Evolutionary conservation across 495 filamentous ascomycete species (phyloP).

Genomic region (Paragyromitra xinjiangensis): DNA sequence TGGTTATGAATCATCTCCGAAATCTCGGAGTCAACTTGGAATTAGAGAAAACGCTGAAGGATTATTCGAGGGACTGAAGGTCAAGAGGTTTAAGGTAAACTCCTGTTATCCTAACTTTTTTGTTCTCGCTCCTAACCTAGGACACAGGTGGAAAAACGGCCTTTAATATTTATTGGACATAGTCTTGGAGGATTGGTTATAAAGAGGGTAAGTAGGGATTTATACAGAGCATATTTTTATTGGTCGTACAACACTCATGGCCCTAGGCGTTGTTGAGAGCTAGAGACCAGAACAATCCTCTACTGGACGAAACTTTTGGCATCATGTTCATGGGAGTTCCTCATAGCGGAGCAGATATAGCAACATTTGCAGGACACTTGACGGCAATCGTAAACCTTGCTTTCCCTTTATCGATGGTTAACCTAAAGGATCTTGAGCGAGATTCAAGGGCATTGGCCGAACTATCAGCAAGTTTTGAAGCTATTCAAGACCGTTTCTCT

Average conservation of each 20-base stretch:
- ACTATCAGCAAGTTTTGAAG: slow-evolving; percentile 12
- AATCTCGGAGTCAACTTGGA: slow-evolving; percentile 5
- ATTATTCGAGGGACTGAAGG: slow-evolving; percentile 14
- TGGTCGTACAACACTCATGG: neutral
- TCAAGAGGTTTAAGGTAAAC: slow-evolving; percentile 5
- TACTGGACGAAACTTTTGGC: slow-evolving; percentile 15
- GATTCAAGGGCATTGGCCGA: slow-evolving; percentile 25
- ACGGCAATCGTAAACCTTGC: slow-evolving; percentile 7
- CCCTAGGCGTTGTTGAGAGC: slow-evolving; percentile 21
- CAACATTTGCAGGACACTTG: neutral
- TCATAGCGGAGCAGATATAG: slow-evolving; percentile 19
- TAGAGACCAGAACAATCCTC: neutral
- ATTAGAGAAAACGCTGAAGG: slow-evolving; percentile 16
- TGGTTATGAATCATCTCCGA: slow-evolving; percentile 47
- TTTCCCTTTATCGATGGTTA: slow-evolving; percentile 3
- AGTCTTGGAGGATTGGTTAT: slow-evolving; percentile 27
- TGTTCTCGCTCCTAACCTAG: too few species aligned
- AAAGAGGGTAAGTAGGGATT: slow-evolving; percentile 6
- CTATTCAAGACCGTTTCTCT: slow-evolving; percentile 18
- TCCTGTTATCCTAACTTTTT: neutral
- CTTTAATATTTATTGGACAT: slow-evolving; percentile 28
- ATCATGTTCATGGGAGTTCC: slow-evolving; percentile 28
- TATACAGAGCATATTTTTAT: neutral
- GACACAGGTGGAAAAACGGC: slow-evolving; percentile 7
- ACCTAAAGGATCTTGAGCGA: slow-evolving; percentile 23